A percentile compares a stretch with the other conserved stretches of the same genome.
Conservation (phyloP, 2,329 filamentous ascomycete species). For the Davidsoniella neocaledoniae region DNA sequence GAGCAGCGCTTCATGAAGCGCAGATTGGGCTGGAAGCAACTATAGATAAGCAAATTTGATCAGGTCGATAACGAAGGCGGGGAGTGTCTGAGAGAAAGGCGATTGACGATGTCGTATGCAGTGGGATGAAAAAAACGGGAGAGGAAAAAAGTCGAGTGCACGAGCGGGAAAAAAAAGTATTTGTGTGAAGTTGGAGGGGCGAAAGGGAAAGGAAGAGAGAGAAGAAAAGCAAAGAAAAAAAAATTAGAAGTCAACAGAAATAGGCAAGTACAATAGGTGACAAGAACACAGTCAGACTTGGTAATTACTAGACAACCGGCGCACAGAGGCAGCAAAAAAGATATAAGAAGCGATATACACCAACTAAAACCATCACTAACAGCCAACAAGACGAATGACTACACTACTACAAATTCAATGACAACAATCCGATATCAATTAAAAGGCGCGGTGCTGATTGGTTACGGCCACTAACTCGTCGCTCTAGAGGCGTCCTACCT, state of each 20-base stretch:
- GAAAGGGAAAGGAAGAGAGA: constrained; percentile 5
- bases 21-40: constrained; percentile 30
- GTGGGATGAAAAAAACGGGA: constrained; percentile 3
- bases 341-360: background rate
- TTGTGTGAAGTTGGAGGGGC: constrained; percentile 5
- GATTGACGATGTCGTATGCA: constrained; percentile 2
- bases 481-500: background rate
- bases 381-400: too few species aligned
- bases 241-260: constrained; percentile 2
- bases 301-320: background rate
- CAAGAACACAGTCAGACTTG: background rate
- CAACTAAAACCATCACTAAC: background rate
- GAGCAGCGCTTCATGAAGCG: constrained; percentile 73
- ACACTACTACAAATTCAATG: too few species aligned
- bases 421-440: background rate
- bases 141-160: constrained; percentile 7
- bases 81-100: constrained; percentile 12
- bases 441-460: background rate
- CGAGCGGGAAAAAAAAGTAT: background rate
- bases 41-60: constrained; percentile 17
- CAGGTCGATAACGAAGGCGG: background rate
- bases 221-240: constrained; percentile 5
- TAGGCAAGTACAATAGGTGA: background rate
- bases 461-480: background rate
- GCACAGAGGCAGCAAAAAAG: background rate